Evolutionary conservation across 768 basidiomycete species (phyloP).

Genomic region (Clathrus columnatus): DNA sequence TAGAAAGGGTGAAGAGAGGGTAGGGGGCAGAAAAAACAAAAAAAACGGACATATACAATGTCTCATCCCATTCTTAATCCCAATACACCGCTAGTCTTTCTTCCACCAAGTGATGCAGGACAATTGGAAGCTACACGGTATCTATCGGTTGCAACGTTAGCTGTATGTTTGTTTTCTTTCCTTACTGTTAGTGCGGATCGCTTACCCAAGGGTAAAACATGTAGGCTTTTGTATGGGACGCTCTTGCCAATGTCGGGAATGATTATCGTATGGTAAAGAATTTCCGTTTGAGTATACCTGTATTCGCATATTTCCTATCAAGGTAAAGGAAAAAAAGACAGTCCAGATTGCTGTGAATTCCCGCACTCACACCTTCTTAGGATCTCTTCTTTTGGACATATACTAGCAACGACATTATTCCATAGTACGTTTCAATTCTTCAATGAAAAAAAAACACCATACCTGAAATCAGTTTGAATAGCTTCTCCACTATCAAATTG

Average conservation of each 20-base stretch:
- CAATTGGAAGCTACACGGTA: conserved; percentile 23
- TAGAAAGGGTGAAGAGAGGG: no score
- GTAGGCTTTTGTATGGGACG: conserved; percentile 25
- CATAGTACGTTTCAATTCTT: neutral
- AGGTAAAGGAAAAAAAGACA: conserved; percentile 20
- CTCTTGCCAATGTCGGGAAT: conserved; percentile 20
- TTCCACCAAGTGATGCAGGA: conserved; percentile 20
- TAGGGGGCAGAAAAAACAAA: no score
- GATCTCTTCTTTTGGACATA: conserved; percentile 1
- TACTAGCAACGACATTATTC: conserved; percentile 3
- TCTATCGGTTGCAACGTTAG: conserved; percentile 20
- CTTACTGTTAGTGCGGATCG: neutral
- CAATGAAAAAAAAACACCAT: no score
- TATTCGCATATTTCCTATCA: conserved; percentile 24
- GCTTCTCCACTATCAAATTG: no score
- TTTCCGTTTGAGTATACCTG: conserved; percentile 15
- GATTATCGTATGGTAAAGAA: conserved; percentile 21
- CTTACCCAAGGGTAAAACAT: neutral
- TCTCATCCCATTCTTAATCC: no score
- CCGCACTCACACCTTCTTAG: neutral
- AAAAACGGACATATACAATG: no score
- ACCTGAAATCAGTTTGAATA: no score
- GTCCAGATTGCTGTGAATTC: no score
- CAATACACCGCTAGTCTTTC: conserved; percentile 24
- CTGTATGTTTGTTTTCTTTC: conserved; percentile 16